phyloP scores from a whole-genome alignment of 2,329 filamentous ascomycete species.

The Penicillium sp. region DNA sequence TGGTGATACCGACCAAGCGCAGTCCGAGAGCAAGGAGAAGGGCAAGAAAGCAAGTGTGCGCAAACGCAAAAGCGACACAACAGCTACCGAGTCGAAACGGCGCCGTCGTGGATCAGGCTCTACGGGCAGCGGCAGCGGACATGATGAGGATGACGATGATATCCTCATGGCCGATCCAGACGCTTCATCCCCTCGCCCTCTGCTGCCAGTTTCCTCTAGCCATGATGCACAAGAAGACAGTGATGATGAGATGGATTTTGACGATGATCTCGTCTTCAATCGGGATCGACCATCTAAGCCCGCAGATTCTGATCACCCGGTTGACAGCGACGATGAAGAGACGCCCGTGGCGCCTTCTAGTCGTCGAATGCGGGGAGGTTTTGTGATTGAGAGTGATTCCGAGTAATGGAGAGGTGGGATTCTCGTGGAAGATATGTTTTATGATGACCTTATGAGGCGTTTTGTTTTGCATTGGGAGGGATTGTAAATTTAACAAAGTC shows the following conservation, averaged over 20 bases:
- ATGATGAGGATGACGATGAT: conserved; percentile 36
- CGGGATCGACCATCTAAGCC: conserved; percentile 30
- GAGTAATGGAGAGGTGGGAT: conserved; percentile 33
- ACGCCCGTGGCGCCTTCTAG: conserved; percentile 35
- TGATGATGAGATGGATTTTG: conserved; percentile 40
- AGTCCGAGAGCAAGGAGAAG: conserved; percentile 35
- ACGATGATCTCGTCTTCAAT: conserved; percentile 40
- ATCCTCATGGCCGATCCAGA: conserved; percentile 36
- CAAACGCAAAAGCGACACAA: conserved; percentile 37
- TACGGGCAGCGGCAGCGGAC: conserved; percentile 12
- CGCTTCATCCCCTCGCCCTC: conserved; percentile 23
- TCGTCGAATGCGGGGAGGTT: conserved; percentile 44
- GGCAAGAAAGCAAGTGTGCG: conserved; percentile 34
- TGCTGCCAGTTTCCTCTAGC: conserved; percentile 22
- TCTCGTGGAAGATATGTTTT: conserved; percentile 10
- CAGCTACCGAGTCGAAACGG: conserved; percentile 33
- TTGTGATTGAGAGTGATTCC: conserved; percentile 50
- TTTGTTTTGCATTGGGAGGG: conserved; percentile 26
- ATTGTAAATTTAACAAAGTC: conserved; percentile 1
- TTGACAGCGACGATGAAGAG: conserved; percentile 41
- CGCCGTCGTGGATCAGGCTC: conserved; percentile 32
- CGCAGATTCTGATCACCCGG: conserved; percentile 13
- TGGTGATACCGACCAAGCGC: conserved; percentile 37
- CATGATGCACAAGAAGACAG: conserved; percentile 23
- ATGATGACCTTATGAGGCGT: conserved; percentile 38